Evolutionary conservation across 2,329 filamentous ascomycete species (phyloP), one percentile per base, ranked within the genome.

Genomic region (Chrysosporium queenslandicum): DNA sequence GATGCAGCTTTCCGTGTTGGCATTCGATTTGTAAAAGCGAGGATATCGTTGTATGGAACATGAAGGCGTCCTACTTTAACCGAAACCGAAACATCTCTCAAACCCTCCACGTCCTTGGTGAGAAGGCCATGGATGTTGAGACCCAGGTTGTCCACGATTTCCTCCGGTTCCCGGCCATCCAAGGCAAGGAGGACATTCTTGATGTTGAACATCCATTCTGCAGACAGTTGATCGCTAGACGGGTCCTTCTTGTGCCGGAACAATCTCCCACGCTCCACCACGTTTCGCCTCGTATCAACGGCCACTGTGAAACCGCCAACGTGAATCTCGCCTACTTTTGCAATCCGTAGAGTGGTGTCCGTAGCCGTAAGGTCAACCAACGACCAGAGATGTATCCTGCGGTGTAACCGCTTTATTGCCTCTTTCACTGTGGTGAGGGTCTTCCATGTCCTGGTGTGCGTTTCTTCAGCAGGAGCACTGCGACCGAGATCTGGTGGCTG

Each of bases 51-150:
- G 63, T 86, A 89, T 0, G 92, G 92, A 16, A 98, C 76, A 64
- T 94, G 90, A 12, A 98, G 76, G 51, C 91, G 82, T 14, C 94
- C 92, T 34, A 96, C 77, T 68, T 98, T 98, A 58, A 97, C 74
- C 0, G 89, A 85, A 55, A 98, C 82, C 1, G 90, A 87, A 0
- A 90, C 86, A 72, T 98, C 92, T 54, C 88, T 82, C 29, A 98
- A 77, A 0, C 91, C 92, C 58, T 95, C 87, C 41, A 88, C 74
- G 34, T 89, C 82, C 58, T 87, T 85, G 68, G 94, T 88, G 25
- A 98, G 74, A 55, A 94, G 83, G 4, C 94, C 92, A 67, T 98
- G 90, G 43, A 98, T 79, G 61, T 95, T 97, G 55, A 97, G 73
- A 2, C 86, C 85, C 55, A 87, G 82, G 63, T 89, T 86, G 66